Evolutionary conservation across 176 grass and related monocot genomes (phyloP), one percentile per base, ranked within the genome.

Genomic region (Aegilops bicornis): DNA sequence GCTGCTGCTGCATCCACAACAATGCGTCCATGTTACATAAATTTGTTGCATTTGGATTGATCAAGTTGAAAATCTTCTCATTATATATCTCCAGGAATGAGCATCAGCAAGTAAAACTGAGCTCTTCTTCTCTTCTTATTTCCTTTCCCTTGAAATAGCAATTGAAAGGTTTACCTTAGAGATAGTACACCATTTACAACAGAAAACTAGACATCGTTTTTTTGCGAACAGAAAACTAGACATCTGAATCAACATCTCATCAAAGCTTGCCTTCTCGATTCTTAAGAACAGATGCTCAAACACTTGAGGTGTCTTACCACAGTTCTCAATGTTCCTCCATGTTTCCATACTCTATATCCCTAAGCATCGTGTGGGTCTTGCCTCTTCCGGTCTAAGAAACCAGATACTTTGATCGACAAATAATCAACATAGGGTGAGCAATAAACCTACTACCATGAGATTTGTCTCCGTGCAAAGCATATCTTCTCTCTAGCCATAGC

Each of bases 41-140:
- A 88, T 95, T 97, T 77, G 80, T 86, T 77, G 82, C 83, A 62
- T 85, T 84, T 88, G 95, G 90, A 73, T 95, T 83, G 30, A 97
- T 89, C 25, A 97, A 89, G 88, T 97, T 92, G 50, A 94, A 68
- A 86, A 95, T 97, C 10, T 93, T 90, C 33, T 97, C 92, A 67
- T 97, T 97, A 63, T 97, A 97, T 48, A 97, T 97, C 87, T 97
- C 92, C 79, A 97, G 54, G 52, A 97, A 97, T 36, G 95, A 97
- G 73, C 95, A 97, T 92, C 88, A 91, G 79, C 11, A 45, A 13
- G 11, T 45, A 45, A 45, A 45, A 45, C 43, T 45, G 43, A 13
- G 43, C 11, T 45, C 3, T 45, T 45, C 43, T 45, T 45, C 43
- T 45, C 42, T 45, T 45, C 43, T 45, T 45, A 45, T 3, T 13